Base-by-base conservation (phyloP, 176 grass and related monocot genomes). In the Triticum urartu region DNA sequence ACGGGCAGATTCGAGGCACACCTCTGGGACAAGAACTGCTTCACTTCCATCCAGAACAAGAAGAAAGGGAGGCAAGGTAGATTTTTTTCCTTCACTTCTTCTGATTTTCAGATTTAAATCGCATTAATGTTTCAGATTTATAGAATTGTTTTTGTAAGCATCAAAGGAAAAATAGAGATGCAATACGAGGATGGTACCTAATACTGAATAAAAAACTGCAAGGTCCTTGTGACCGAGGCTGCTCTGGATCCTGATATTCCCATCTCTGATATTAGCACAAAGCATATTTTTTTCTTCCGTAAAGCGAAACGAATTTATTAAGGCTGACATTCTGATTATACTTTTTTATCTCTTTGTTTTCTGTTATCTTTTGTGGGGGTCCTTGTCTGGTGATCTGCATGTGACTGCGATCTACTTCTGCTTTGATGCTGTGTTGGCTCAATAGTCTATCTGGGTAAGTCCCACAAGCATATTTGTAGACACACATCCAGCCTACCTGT, bases 51-150 rank as follows among this genome's bases (percentile, higher is more conserved):
- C 64, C 90, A 93, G 4, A 99, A 89, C 85, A 99, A 99, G 89
- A 99, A 94, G 90, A 99, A 93, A 90, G 97, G 97, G 70, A 96
- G 86, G 86, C 97, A 99, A 99, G 92, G 97, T 99, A 64, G 2
- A 24, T 43, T 4, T 84, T 47, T 45, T 50, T 61, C 58, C 3
- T 18, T 18, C 0, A 15, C 12, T 21, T 10, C 11, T 39, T 80
- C 24, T 11, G 3, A 48, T 58, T 38, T 39, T 8, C 12, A 47
- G 38, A 26, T n/a, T 8, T 65, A 32, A 50, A 52, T 7, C 20
- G 52, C 47, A 33, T 30, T 32, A 25, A 14, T 43, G 12, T 32
- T 73, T 75, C 8, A 76, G 12, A 17, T 76, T 76, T 33, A 21
- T 32, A 34, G 20, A 56, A 21, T 56, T 77, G 2, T 32, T 21